Evolutionary conservation across 768 basidiomycete genomes (phyloP), one percentile per base, ranked within the genome.

Genomic region (Macrolepiota dolichaula): DNA sequence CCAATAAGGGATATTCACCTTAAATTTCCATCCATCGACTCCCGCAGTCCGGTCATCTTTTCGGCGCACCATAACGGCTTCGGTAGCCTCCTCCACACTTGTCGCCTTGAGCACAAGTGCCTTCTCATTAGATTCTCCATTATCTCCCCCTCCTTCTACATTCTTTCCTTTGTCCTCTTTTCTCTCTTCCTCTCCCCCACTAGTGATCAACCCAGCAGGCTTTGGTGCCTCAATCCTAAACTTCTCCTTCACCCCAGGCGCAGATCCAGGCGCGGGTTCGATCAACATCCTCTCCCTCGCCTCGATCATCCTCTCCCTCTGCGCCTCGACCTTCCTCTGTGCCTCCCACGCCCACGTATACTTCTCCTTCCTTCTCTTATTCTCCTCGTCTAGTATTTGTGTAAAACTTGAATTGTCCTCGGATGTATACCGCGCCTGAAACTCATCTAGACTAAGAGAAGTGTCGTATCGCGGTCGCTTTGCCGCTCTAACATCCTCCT

Each of bases 381-480:
- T 98, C 79, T 98, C 96, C 57, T 89, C 86, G 61, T 94, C 86
- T 57, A 99, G 75, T 62, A 98, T 96, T 64, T 92, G 81, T 9
- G 94, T 93, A 71, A 99, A 98, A 62, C 95, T 97, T 4, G 96
- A 87, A 72, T 99, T 99, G 74, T 99, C 97, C 70, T 98, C 95
- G 0, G 95, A 97, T 1, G 97, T 98, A 71, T 93, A 97, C 46
- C 83, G 83, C 0, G 92, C 85, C 71, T 98, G 97, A 72, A 98
- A 99, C 15, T 77, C 77, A 71, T 98, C 94, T 17, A 98, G 81
- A 58, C 83, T 87, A 69, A 94, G 75, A 62, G 78, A 71, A 2
- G 77, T 76, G 66, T 92, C 82, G 66, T 83, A 87, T 59, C 82
- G 83, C 35, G 79, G 68, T 59, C 86, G 81, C 74, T 57, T 93